Conservation (phyloP, 2,329 filamentous ascomycete genomes). For the Nothomitra cinnamomea region DNA sequence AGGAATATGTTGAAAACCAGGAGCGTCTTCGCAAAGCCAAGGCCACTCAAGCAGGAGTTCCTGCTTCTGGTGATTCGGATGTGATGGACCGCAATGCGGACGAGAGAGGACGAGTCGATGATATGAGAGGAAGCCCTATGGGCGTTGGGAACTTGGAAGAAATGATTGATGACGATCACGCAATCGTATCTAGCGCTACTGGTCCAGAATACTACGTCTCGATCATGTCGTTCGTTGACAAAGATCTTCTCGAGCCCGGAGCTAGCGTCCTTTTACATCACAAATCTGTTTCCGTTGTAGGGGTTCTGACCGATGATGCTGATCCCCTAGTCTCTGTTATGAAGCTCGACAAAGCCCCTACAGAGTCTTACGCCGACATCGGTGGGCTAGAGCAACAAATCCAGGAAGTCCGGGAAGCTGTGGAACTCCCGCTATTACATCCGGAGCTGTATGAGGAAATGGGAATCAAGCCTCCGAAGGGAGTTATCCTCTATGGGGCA, state of each 20-base stretch:
- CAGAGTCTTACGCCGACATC: slow-evolving; percentile 96
- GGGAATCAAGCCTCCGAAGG: slow-evolving; percentile 99
- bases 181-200: slow-evolving; percentile 93
- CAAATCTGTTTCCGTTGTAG: slow-evolving; percentile 94
- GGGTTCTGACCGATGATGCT: slow-evolving; percentile 88
- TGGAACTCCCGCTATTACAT: slow-evolving; percentile 85
- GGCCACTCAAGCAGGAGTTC: slow-evolving; percentile 50
- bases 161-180: slow-evolving; percentile 97
- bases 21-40: slow-evolving; percentile 89
- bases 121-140: slow-evolving; percentile 98
- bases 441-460: slow-evolving; percentile 98
- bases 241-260: slow-evolving; percentile 90
- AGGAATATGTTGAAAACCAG: slow-evolving; percentile 98
- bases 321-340: slow-evolving; percentile 94
- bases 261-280: slow-evolving; percentile 91
- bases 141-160: slow-evolving; percentile 94
- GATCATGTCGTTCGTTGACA: slow-evolving; percentile 99
- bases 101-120: slow-evolving; percentile 85
- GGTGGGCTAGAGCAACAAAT: slow-evolving; percentile 91
- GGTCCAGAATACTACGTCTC: slow-evolving; percentile 98
- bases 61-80: slow-evolving; percentile 49
- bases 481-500: slow-evolving; percentile 95
- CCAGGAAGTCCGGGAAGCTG: slow-evolving; percentile 92
- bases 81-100: slow-evolving; percentile 79
- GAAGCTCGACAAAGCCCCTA: slow-evolving; percentile 98